A percentile compares a stretch with the other conserved stretches of the same genome.
These are phyloP conservation scores for Ceratocystis albifundus DNA, from an alignment of 2,329 filamentous ascomycete genomes.

Conservation along the genomic window DNA sequence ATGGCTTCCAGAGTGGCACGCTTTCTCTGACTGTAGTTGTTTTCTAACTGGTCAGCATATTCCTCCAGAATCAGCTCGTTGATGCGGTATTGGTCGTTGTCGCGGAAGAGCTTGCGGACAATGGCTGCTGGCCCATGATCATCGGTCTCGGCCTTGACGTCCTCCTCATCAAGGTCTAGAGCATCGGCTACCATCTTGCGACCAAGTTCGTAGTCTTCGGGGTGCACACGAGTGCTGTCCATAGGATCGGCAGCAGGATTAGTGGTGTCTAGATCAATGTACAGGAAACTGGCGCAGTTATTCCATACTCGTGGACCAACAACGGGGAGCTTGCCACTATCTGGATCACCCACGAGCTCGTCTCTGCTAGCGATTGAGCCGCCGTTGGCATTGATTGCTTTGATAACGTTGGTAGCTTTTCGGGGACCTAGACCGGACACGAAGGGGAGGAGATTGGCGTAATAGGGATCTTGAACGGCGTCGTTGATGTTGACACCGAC, in stretches of 20 bases:
- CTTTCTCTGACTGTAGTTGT: constrained; percentile 86
- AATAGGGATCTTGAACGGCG: constrained; percentile 67
- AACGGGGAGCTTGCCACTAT: constrained; percentile 63
- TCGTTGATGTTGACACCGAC: constrained; percentile 94
- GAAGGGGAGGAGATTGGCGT: constrained; percentile 79
- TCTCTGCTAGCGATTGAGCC: constrained; percentile 73
- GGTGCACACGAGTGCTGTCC: constrained; percentile 93
- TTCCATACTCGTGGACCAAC: constrained; percentile 88
- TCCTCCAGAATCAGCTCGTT: constrained; percentile 94
- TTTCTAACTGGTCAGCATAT: constrained; percentile 89
- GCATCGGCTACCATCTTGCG: constrained; percentile 98
- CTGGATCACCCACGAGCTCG: constrained; percentile 79
- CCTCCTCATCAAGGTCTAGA: constrained; percentile 90
- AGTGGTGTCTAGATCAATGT: constrained; percentile 74
- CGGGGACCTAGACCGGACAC: constrained; percentile 83
- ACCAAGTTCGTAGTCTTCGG: constrained; percentile 94
- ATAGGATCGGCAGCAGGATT: constrained; percentile 78
- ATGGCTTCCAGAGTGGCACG: constrained; percentile 94
- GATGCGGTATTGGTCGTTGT: constrained; percentile 86
- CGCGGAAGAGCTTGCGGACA: constrained; percentile 86
- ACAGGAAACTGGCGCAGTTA: constrained; percentile 93
- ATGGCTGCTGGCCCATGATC: constrained; percentile 84
- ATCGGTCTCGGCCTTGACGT: constrained; percentile 87
- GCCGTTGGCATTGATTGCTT: constrained; percentile 84
- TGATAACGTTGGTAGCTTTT: constrained; percentile 62